A percentile compares a stretch with the other conserved stretches of the same genome.
Conservation (phyloP, 352 stramenopile species). For the Phytophthora constricta region DNA sequence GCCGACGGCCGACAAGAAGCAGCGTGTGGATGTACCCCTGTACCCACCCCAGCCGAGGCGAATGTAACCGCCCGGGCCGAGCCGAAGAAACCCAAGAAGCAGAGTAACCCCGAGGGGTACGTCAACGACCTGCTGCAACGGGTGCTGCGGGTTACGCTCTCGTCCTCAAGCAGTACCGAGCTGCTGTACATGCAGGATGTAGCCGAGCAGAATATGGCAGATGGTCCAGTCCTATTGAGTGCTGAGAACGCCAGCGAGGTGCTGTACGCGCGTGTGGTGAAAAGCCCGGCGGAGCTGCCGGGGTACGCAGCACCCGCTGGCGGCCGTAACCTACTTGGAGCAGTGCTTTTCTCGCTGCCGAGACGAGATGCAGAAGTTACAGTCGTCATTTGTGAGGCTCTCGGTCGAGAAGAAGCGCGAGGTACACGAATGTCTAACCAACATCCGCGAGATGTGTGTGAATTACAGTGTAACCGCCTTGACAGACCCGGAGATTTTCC, state of each 20-base stretch:
- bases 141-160: constrained; percentile 70
- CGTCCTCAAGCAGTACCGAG: constrained; percentile 26
- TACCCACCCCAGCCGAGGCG: too few relatives aligned
- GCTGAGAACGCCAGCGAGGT: constrained; percentile 66
- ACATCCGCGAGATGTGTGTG: constrained; percentile 77
- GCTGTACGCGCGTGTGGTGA: constrained; percentile 74
- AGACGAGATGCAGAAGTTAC: constrained; percentile 73
- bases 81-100: constrained; percentile 46
- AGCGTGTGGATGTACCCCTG: constrained; percentile 15
- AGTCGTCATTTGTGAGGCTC: constrained; percentile 67
- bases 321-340: constrained; percentile 74
- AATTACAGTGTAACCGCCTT: constrained; percentile 88
- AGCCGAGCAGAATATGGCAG: constrained; percentile 22
- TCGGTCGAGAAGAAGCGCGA: constrained; percentile 54
- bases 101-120: constrained; percentile 52
- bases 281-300: constrained; percentile 57
- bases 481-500: constrained; percentile 88
- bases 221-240: constrained; percentile 33
- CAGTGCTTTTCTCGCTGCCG: constrained; percentile 77
- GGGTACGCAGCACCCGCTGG: constrained; percentile 62
- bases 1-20: constrained; percentile 21
- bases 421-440: constrained; percentile 57
- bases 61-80: too few relatives aligned
- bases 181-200: constrained; percentile 53
- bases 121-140: constrained; percentile 83